Evolutionary conservation across 768 basidiomycete genomes (phyloP).

Genomic region (Ephemerocybe angulata): DNA sequence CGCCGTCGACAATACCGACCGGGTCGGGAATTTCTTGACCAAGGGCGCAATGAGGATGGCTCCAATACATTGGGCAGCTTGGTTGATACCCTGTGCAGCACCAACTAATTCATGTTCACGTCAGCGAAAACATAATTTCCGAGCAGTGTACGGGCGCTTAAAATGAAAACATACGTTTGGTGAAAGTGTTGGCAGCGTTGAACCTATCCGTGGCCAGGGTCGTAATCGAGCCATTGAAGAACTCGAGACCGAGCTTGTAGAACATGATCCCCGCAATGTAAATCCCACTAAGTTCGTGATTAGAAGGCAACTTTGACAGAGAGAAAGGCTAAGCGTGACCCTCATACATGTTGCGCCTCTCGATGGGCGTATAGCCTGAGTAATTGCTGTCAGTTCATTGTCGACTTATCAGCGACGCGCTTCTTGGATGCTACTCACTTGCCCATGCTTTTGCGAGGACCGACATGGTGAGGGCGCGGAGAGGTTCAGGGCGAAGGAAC

Average conservation of each 20-base stretch:
- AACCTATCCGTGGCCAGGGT: slow-evolving; percentile 33
- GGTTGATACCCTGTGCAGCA: slow-evolving; percentile 29
- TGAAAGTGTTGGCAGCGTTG: slow-evolving; percentile 20
- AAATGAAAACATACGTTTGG: slow-evolving; percentile 26
- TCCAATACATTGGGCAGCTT: slow-evolving; percentile 32
- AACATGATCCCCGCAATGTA: slow-evolving; percentile 31
- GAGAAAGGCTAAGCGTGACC: not conserved
- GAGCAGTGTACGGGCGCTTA: no score
- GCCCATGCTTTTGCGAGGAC: not conserved
- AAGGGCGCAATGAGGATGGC: slow-evolving; percentile 32
- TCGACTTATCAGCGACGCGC: no score
- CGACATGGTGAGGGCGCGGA: not conserved
- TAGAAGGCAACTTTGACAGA: not conserved
- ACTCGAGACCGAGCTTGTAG: slow-evolving; percentile 32
- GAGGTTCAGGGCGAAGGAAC: not conserved
- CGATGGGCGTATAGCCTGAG: slow-evolving; percentile 21
- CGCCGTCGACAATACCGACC: slow-evolving; percentile 24
- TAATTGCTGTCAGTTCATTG: not conserved
- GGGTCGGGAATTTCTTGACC: slow-evolving; percentile 28
- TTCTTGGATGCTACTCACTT: not conserved
- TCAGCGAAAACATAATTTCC: no score
- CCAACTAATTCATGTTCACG: no score
- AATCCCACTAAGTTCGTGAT: slow-evolving; percentile 5
- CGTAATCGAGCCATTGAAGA: slow-evolving; percentile 33
- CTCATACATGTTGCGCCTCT: slow-evolving; percentile 30